A percentile compares a stretch with the other conserved stretches of the same genome.
Conservation (phyloP, 768 basidiomycete genomes). For the Hygrophorus russula region DNA sequence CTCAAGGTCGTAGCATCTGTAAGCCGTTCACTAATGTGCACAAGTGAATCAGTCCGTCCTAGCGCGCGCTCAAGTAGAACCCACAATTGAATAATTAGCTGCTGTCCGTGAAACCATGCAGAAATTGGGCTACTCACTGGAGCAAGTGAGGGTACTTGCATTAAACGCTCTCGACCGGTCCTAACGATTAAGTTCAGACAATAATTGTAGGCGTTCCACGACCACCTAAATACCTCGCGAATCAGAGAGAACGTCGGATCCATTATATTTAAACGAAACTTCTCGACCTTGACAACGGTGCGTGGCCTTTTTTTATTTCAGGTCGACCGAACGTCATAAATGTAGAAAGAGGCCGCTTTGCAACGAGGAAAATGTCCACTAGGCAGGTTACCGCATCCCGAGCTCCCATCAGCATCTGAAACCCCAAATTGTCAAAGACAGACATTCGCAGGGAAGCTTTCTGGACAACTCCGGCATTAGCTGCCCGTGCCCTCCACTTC, state of each 20-base stretch:
- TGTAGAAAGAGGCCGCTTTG: slow-evolving; percentile 15
- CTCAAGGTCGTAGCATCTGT: background rate
- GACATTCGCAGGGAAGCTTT: slow-evolving; percentile 32
- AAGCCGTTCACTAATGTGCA: background rate
- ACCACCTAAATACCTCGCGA: slow-evolving; percentile 23
- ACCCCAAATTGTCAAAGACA: slow-evolving; percentile 14
- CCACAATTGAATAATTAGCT: slow-evolving; percentile 27
- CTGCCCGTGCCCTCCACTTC: slow-evolving; percentile 51
- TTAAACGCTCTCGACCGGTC: background rate
- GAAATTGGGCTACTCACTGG: slow-evolving; percentile 18
- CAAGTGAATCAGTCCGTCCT: slow-evolving; percentile 30
- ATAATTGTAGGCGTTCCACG: slow-evolving; percentile 15
- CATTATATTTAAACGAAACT: slow-evolving; percentile 25
- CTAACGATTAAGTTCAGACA: slow-evolving; percentile 13
- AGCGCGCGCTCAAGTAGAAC: slow-evolving; percentile 34
- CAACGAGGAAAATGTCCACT: background rate
- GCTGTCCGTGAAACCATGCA: slow-evolving; percentile 27
- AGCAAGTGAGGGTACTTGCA: slow-evolving; percentile 20
- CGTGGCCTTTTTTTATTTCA: slow-evolving; percentile 3
- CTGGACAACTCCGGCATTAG: slow-evolving; percentile 48
- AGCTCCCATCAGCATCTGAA: background rate
- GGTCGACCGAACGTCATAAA: background rate
- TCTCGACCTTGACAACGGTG: slow-evolving; percentile 28
- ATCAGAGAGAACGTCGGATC: slow-evolving; percentile 31
- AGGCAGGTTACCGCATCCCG: background rate